Evolutionary conservation across 2,329 filamentous ascomycete species (phyloP), one percentile per base, ranked within the genome.

Genomic region (Cercospora nicotianae): DNA sequence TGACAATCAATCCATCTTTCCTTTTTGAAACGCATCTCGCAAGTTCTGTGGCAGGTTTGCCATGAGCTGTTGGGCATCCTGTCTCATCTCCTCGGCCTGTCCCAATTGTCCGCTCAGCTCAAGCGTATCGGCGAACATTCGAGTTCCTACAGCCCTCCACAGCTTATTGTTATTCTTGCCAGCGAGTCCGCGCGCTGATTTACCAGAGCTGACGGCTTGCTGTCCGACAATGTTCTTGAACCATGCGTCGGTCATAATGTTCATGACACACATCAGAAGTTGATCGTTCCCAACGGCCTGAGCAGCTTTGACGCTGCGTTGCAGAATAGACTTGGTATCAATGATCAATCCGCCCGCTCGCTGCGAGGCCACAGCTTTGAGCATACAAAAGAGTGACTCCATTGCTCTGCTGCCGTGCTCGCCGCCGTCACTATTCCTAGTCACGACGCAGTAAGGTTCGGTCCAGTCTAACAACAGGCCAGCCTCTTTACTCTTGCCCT

Each of bases 181-280:
- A 1, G 87, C 88, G 59, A 85, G 81, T 2, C 84, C 82, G 4
- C 88, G 86, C 70, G 68, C 81, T 73, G 69, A 83, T 72, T 65
- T 83, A 66, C 76, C 79, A 57, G 85, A 86, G 67, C 84, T 84
- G 55, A 85, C 80, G 1, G 87, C 80, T 71, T 85, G 83, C 42
- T 82, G 80, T 60, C 93, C 93, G 3, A 96, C 88, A 13, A 94
- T 90, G 67, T 91, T 90, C 57, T 90, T 89, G 79, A 94, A 97
- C 75, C 97, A 91, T 62, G 89, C 87, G 75, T 87, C 89, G 63
- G 91, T 90, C 91, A 97, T 96, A 71, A 95, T 89, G 72, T 89
- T 93, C 67, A 97, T 87, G 5, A 91, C 89, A 71, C 97, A 91
- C 59, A 90, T 90, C n/a, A 93, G 86, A 64, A 94, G 90, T 71